Evolutionary conservation across 257 asterid species (phyloP).

Genomic region (Gentiana dahurica): DNA sequence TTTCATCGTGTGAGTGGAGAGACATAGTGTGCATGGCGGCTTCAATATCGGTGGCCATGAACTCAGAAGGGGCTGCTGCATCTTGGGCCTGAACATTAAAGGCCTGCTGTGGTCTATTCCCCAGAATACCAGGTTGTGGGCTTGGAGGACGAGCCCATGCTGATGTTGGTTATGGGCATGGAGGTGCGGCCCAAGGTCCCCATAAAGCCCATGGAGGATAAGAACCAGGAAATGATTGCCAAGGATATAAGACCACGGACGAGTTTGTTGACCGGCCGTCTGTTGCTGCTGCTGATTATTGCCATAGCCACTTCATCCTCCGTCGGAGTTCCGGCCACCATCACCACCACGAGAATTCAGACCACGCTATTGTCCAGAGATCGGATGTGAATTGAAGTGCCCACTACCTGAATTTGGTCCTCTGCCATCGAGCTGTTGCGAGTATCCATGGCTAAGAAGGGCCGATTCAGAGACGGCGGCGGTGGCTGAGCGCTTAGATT

Average conservation of each 20-base stretch:
- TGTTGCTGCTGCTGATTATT: background rate
- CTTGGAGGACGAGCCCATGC: background rate
- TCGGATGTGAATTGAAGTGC: background rate
- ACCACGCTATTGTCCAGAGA: background rate
- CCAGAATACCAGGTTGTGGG: conserved; percentile 7
- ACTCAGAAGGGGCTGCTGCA: background rate
- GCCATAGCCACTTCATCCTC: background rate
- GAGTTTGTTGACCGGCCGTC: background rate
- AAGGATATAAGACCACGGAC: background rate
- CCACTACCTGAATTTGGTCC: background rate
- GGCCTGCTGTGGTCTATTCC: background rate
- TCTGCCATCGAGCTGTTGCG: background rate
- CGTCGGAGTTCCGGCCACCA: background rate
- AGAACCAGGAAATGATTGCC: background rate
- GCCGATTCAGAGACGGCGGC: background rate
- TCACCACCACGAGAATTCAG: background rate
- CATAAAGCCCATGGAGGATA: background rate
- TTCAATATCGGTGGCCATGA: conserved; percentile 4
- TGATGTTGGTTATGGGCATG: background rate
- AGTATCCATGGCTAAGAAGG: background rate
- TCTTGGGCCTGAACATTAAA: background rate
- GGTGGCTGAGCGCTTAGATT: background rate
- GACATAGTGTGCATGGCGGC: conserved; percentile 5
- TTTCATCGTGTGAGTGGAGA: conserved; percentile 2
- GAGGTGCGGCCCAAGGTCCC: background rate